Base-by-base conservation (phyloP, 345 rosid genomes). In the Eucalyptus guilfoylei region DNA sequence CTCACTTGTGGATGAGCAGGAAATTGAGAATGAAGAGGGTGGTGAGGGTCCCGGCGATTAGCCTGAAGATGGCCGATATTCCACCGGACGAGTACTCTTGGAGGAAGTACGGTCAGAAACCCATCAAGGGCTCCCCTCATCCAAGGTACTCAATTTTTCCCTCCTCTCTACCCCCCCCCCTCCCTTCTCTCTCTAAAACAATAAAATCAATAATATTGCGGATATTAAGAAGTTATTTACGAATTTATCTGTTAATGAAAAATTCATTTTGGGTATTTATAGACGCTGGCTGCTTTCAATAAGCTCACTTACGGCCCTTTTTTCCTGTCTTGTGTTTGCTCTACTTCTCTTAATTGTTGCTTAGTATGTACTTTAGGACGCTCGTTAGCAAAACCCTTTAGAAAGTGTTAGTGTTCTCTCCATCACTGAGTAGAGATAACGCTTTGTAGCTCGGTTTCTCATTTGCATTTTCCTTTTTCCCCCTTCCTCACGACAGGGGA, bases 61-160 rank as follows among this genome's bases (percentile, higher is more conserved):
- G 99, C 91, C 92, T 97, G 60, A 97, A 96, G 90, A 89, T 96
- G 92, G 95, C 99, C 21, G 99, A 98, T 89, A 96, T 97, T 69
- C 99, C 99, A 28, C 96, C 99, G 26, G 99, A 98, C 14, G 99
- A 96, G 92, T 96, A 93, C 86, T 96, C 99, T 2, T 98, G 99
- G 99, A 95, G 99, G 80, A 98, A 98, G 86, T 98, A 98, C 47
- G 99, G 99, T 49, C 99, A 98, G 86, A 98, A 98, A 89, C 99
- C 99, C 80, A 97, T 98, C 89, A 98, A 97, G 92, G 99, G 99
- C 40, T 98, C 99, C 88, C 99, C 99, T 5, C 96, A 96, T 91
- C 99, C 99, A 26, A 94, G 99, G 99, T 96, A 89, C 85, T n/a
- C 19, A 52, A 49, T n/a, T 47, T 2, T 17, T 8, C 23, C 80